phyloP scores from a whole-genome alignment of 2,329 filamentous ascomycete genomes.

The Colletotrichum spaethianum region DNA sequence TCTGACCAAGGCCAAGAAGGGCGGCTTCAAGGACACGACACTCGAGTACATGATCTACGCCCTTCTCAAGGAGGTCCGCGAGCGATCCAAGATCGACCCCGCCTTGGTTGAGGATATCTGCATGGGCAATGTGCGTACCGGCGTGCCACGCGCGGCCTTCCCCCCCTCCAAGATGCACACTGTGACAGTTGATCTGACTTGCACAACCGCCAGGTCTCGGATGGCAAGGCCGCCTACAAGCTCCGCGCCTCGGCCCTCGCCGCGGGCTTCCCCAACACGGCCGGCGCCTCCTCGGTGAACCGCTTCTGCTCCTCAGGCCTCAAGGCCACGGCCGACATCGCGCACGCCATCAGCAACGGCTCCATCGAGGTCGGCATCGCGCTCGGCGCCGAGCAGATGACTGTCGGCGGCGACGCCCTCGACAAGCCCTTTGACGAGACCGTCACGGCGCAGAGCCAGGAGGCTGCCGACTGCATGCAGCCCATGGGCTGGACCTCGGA shows the following conservation, averaged over 20 bases:
- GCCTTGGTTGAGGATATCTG: slow-evolving; percentile 89
- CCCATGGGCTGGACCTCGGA: slow-evolving; percentile 99
- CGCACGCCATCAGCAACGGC: slow-evolving; percentile 85
- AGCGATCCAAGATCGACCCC: slow-evolving; percentile 84
- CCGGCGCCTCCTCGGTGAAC: slow-evolving; percentile 86
- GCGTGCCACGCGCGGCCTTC: background rate
- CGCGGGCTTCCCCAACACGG: slow-evolving; percentile 94
- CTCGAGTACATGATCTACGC: slow-evolving; percentile 91
- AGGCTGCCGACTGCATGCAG: slow-evolving; percentile 88
- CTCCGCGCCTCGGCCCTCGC: slow-evolving; percentile 89
- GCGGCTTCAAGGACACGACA: slow-evolving; percentile 93
- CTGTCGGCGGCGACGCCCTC: slow-evolving; percentile 77
- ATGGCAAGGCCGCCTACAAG: slow-evolving; percentile 91
- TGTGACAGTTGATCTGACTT: slow-evolving; percentile 19
- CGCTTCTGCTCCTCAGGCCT: slow-evolving; percentile 98
- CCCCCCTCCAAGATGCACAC: background rate
- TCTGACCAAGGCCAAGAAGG: slow-evolving; percentile 89
- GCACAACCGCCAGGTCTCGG: slow-evolving; percentile 73
- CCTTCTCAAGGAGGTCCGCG: slow-evolving; percentile 81
- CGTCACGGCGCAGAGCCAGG: slow-evolving; percentile 79
- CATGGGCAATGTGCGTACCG: slow-evolving; percentile 83
- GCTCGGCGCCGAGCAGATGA: slow-evolving; percentile 92
- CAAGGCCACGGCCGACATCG: slow-evolving; percentile 95
- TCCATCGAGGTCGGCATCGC: slow-evolving; percentile 91
- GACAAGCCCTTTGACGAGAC: slow-evolving; percentile 83